Evolutionary conservation across 352 stramenopile genomes (phyloP), one percentile per base, ranked within the genome.

Genomic region (Saprolegnia diclina): DNA sequence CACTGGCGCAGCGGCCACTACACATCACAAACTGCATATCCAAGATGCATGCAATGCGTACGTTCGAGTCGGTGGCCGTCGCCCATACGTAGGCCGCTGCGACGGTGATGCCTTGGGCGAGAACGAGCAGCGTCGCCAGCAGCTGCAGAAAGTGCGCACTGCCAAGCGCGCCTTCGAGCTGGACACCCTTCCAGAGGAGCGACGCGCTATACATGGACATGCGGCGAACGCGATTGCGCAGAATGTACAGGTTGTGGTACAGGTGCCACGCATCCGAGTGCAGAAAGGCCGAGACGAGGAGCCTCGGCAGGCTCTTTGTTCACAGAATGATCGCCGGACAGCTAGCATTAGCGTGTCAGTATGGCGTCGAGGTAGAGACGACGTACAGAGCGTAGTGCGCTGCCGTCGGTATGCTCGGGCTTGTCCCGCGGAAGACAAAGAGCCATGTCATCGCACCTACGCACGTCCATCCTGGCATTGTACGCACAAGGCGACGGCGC

Each of bases 171-270:
- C 73, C 62, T 66, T 94, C 87, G 18, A 94, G 74, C 14, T 94
- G 79, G 35, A 91, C 89, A 10, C 87, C 85, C 74, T 92, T 94
- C 85, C 83, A 94, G 1, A 94, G 64, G 29, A 94, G 85, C 10
- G 85, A 94, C 18, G 87, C 64, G 4, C 81, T 63, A 37, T 55
- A 76, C 18, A 48, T 48, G 42, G 42, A 48, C 11, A 48, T 48
- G 13, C 13, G 18, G 18, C 3, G 42, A n/a, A 48, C 1, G 42
- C 42, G 11, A 24, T 59, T 7, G 52, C 46, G 19, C 52, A 48
- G 11, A 24, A 38, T 38, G 18, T 73, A 90, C 90, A 96, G 95
- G 81, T 95, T 97, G 74, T 96, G 84, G 72, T 95, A 97, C 14
- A 97, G 68, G 71, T 97, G 79, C 59, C 90, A 76, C 35, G 97